A percentile compares a stretch with the other conserved stretches of the same genome.
phyloP scores from a whole-genome alignment of 2,329 filamentous ascomycete genomes.

The Graphium sp. region DNA sequence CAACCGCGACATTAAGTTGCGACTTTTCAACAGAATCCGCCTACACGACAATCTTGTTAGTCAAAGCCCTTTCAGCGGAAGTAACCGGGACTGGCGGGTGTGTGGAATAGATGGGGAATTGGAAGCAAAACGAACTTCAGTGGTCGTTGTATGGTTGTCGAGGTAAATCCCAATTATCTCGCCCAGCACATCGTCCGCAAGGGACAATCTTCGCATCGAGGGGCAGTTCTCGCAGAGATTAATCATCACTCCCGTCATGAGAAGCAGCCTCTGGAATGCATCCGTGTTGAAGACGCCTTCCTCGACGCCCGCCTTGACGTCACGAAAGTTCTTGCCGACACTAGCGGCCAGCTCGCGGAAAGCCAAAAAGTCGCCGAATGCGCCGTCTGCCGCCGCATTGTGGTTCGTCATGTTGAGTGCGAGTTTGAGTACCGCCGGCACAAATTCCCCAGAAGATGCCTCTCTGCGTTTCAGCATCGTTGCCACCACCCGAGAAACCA shows the following conservation, averaged over 20 bases:
- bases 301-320: constrained; percentile 27
- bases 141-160: constrained; percentile 45
- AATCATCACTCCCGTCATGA: constrained; percentile 69
- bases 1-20: constrained; percentile 66
- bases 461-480: constrained; percentile 15
- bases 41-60: constrained; percentile 17
- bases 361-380: constrained; percentile 46
- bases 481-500: too few relatives aligned
- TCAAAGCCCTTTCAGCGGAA: background rate
- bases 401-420: constrained; percentile 80
- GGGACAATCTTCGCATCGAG: constrained; percentile 28
- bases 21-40: constrained; percentile 59
- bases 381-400: constrained; percentile 47
- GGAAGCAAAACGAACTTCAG: constrained; percentile 39
- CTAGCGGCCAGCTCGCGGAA: constrained; percentile 28
- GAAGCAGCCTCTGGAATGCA: constrained; percentile 53
- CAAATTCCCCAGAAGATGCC: constrained; percentile 22
- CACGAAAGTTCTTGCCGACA: constrained; percentile 32
- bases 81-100: too few relatives aligned
- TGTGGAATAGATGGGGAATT: background rate
- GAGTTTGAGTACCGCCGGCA: constrained; percentile 44
- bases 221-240: constrained; percentile 72
- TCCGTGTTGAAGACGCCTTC: constrained; percentile 29
- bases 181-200: constrained; percentile 28
- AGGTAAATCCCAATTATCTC: constrained; percentile 48